These are phyloP conservation scores for Blastomyces silverae DNA, from an alignment of 2,329 filamentous ascomycete species.

Conservation along the genomic window DNA sequence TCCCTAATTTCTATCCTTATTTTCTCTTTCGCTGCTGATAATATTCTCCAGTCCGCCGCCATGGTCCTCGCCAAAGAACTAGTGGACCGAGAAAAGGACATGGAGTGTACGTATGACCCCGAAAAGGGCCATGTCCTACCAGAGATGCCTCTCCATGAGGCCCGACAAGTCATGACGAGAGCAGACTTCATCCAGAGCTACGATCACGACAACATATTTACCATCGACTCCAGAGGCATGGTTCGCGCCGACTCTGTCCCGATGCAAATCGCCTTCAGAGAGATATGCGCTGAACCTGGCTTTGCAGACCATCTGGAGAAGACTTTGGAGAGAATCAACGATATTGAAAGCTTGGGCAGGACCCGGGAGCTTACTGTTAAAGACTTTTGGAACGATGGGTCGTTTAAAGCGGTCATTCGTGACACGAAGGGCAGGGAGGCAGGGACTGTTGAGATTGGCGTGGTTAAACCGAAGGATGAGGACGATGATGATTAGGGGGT, in stretches of 20 bases:
- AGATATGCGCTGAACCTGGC: conserved; percentile 68
- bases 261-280: conserved; percentile 86
- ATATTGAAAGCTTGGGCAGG: conserved; percentile 85
- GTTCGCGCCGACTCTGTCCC: conserved; percentile 91
- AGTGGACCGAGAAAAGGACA: conserved; percentile 68
- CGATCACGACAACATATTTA: conserved; percentile 91
- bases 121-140: conserved; percentile 68
- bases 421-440: conserved; percentile 44
- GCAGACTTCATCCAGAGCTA: conserved; percentile 90
- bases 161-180: conserved; percentile 88
- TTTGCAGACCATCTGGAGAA: conserved; percentile 77
- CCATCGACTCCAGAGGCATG: conserved; percentile 77
- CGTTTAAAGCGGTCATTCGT: conserved; percentile 59
- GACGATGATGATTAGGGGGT: conserved; percentile 24
- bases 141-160: conserved; percentile 70
- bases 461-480: conserved; percentile 35
- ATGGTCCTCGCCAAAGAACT: conserved; percentile 90
- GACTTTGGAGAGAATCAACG: conserved; percentile 77
- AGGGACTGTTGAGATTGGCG: conserved; percentile 45
- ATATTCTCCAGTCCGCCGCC: conserved; percentile 60
- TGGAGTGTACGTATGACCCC: conserved; percentile 56
- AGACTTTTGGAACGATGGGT: conserved; percentile 77
- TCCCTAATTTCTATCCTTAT: neutral
- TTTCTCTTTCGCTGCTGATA: conserved; percentile 20
- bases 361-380: conserved; percentile 96